phyloP scores from a whole-genome alignment of 129 eudicot species.

The Escallonia rubra region DNA sequence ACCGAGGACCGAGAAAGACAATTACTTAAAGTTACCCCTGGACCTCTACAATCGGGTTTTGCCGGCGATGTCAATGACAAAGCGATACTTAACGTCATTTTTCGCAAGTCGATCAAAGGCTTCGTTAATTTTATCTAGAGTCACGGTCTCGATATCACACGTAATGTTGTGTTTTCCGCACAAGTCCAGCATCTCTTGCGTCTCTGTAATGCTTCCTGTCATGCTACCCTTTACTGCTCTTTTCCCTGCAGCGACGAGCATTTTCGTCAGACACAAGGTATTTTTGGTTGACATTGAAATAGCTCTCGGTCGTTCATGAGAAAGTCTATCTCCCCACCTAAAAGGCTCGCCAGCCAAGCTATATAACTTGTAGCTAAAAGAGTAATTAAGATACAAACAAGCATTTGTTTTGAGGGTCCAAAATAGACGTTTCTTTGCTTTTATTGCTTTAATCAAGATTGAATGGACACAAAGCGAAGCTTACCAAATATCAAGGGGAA shows the following conservation, averaged over 20 bases:
- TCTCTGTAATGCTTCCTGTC: conserved; percentile 77
- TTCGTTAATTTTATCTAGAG: conserved; percentile 50
- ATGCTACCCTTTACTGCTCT: conserved; percentile 83
- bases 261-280: too few species aligned
- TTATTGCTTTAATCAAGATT: too few species aligned
- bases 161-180: conserved; percentile 76
- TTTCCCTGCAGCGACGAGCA: conserved; percentile 36
- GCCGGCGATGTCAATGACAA: conserved; percentile 62
- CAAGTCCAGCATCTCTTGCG: conserved; percentile 85
- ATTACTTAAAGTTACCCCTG: neutral
- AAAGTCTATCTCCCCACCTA: too few species aligned
- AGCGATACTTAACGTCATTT: conserved; percentile 81
- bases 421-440: too few species aligned
- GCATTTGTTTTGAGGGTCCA: too few species aligned
- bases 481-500: conserved; percentile 79
- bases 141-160: conserved; percentile 68
- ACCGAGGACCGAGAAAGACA: neutral
- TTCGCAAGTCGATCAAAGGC: conserved; percentile 65
- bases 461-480: neutral
- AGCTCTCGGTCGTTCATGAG: too few species aligned
- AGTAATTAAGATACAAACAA: too few species aligned
- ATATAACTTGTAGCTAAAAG: too few species aligned
- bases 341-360: too few species aligned
- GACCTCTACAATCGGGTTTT: neutral
- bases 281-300: too few species aligned